These are phyloP conservation scores for Clonostachys chloroleuca DNA, from an alignment of 2,329 filamentous ascomycete species.

Conservation along the genomic window DNA sequence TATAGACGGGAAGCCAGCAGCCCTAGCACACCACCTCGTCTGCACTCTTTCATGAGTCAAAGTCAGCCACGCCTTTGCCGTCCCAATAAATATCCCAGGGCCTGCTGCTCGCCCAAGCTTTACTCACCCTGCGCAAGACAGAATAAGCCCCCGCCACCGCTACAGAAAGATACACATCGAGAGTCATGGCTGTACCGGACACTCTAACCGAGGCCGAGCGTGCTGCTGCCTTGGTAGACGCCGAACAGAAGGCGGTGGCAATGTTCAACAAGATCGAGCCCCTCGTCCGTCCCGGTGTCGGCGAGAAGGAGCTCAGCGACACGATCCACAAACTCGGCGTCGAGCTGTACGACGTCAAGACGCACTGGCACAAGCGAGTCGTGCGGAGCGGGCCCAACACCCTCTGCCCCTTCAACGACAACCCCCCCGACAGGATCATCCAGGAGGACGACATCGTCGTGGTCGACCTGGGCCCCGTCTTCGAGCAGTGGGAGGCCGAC, in stretches of 20 bases:
- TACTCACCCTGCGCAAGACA: too few relatives aligned
- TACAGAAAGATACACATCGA: too few relatives aligned
- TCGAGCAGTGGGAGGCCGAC: constrained; percentile 48
- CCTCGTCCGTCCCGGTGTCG: constrained; percentile 39
- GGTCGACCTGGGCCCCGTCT: constrained; percentile 46
- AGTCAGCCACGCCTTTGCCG: too few relatives aligned
- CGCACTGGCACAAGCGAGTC: constrained; percentile 49
- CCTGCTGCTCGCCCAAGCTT: too few relatives aligned
- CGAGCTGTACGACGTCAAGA: constrained; percentile 28
- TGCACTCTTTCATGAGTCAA: too few relatives aligned
- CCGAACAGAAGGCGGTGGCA: constrained; percentile 35
- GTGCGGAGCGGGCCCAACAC: constrained; percentile 46
- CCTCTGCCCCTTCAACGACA: constrained; percentile 38
- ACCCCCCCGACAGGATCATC: constrained; percentile 42
- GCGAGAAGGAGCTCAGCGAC: constrained; percentile 39
- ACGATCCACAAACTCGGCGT: constrained; percentile 32
- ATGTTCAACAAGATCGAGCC: constrained; percentile 42
- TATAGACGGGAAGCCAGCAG: too few relatives aligned
- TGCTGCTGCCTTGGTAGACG: constrained; percentile 33
- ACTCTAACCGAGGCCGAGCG: constrained; percentile 7
- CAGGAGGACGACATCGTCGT: constrained; percentile 43
- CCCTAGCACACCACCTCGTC: too few relatives aligned
- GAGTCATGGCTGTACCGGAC: too few relatives aligned
- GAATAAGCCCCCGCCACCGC: too few relatives aligned
- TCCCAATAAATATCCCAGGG: too few relatives aligned